These are phyloP conservation scores for Globisporangium parvum DNA, from an alignment of 352 stramenopile genomes.

Conservation along the genomic window DNA sequence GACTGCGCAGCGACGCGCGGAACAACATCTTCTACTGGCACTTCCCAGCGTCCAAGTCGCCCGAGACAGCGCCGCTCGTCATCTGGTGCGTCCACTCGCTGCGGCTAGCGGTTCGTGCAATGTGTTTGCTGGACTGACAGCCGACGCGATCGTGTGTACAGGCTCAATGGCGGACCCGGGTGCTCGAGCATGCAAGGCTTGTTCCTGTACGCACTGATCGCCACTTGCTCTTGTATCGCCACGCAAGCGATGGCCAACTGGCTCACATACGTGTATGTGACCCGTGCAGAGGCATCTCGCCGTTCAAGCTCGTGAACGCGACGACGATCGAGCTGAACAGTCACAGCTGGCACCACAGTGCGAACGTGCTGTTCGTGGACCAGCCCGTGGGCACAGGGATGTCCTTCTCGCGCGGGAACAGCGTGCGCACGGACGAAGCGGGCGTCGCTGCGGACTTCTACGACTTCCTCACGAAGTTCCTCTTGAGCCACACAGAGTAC, in stretches of 20 bases:
- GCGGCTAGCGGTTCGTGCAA: slow-evolving; percentile 8
- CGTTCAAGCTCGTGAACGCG: slow-evolving; percentile 52
- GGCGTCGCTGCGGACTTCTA: slow-evolving; percentile 85
- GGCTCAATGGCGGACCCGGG: slow-evolving; percentile 76
- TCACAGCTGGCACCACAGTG: slow-evolving; percentile 66
- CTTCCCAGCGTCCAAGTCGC: slow-evolving; percentile 39
- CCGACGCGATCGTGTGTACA: slow-evolving; percentile 7
- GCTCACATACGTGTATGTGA: background rate
- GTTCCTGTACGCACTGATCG: slow-evolving; percentile 39
- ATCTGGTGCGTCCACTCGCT: slow-evolving; percentile 30
- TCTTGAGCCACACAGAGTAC: slow-evolving; percentile 81
- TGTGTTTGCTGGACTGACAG: background rate
- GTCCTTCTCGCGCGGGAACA: slow-evolving; percentile 54
- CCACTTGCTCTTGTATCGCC: background rate
- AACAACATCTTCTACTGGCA: slow-evolving; percentile 83
- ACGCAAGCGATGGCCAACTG: background rate
- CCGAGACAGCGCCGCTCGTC: slow-evolving; percentile 50
- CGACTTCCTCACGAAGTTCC: slow-evolving; percentile 91
- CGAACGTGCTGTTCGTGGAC: slow-evolving; percentile 83
- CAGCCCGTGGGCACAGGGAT: slow-evolving; percentile 80
- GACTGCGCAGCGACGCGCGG: slow-evolving; percentile 33
- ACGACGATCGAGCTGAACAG: slow-evolving; percentile 54
- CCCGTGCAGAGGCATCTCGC: slow-evolving; percentile 43
- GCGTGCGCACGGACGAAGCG: slow-evolving; percentile 40
- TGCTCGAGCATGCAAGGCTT: slow-evolving; percentile 78